These are phyloP conservation scores for Infundibulicybe gibba DNA, from an alignment of 768 basidiomycete species.

Conservation along the genomic window DNA sequence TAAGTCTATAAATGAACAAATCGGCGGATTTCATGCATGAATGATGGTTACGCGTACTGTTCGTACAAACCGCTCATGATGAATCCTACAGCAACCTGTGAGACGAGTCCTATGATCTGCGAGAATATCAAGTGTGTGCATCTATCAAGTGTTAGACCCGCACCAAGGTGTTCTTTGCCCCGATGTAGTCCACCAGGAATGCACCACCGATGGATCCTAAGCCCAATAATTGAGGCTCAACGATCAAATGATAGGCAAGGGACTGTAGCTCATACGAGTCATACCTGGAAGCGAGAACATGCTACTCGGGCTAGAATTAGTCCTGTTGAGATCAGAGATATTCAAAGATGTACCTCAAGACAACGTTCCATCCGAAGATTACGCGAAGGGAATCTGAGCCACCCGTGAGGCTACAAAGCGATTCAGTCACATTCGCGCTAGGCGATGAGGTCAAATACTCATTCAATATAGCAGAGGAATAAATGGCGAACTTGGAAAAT, in stretches of 20 bases:
- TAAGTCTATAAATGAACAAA: slow-evolving; percentile 32
- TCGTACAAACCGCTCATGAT: slow-evolving; percentile 82
- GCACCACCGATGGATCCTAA: slow-evolving; percentile 64
- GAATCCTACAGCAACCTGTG: slow-evolving; percentile 76
- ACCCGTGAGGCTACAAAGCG: slow-evolving; percentile 52
- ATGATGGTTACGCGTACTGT: slow-evolving; percentile 25
- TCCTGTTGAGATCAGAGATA: not conserved
- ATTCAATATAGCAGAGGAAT: slow-evolving; percentile 70
- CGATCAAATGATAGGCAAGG: no score
- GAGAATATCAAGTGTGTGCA: not conserved
- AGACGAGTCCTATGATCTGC: slow-evolving; percentile 65
- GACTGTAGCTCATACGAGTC: no score
- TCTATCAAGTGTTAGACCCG: slow-evolving; percentile 1
- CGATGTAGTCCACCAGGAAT: slow-evolving; percentile 69
- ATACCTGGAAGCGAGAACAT: slow-evolving; percentile 38
- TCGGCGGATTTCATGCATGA: not conserved
- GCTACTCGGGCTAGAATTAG: slow-evolving; percentile 13
- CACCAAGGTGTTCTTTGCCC: slow-evolving; percentile 74
- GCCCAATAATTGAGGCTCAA: slow-evolving; percentile 46
- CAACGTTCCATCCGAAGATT: slow-evolving; percentile 80
- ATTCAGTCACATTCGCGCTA: not conserved
- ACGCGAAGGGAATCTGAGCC: slow-evolving; percentile 44
- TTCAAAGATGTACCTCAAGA: slow-evolving; percentile 66
- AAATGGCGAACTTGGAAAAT: slow-evolving; percentile 66
- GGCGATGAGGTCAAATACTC: slow-evolving; percentile 30